phyloP scores from a whole-genome alignment of 1,139 yeast species.

The Saccharomyces hybrid region DNA sequence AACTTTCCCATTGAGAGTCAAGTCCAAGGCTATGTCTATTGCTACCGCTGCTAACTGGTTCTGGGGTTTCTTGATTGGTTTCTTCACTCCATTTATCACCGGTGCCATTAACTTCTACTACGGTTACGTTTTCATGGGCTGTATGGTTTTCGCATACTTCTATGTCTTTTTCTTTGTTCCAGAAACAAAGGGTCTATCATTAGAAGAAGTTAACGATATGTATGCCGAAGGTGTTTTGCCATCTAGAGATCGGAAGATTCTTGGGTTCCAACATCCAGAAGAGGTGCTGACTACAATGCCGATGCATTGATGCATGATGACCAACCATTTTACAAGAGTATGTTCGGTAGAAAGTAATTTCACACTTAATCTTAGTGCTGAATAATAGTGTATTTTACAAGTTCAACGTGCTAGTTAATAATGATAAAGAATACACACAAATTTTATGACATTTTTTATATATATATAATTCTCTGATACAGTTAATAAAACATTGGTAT shows the following conservation, averaged over 20 bases:
- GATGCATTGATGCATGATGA: constrained; percentile 13
- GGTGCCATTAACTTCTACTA: constrained; percentile 35
- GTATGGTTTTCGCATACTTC: constrained; percentile 48
- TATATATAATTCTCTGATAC: constrained; percentile 1
- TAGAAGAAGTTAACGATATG: constrained; percentile 65
- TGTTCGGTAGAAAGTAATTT: not conserved
- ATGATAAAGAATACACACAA: not conserved
- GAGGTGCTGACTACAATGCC: constrained; percentile 24
- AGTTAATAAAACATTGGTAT: not conserved
- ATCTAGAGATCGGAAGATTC: no score
- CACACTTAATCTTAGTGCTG: not conserved
- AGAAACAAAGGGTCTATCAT: constrained; percentile 60
- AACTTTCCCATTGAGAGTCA: constrained; percentile 66
- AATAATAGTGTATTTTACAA: not conserved
- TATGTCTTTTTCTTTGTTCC: constrained; percentile 58
- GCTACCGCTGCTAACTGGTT: constrained; percentile 68
- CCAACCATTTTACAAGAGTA: constrained; percentile 4
- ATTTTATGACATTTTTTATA: not conserved
- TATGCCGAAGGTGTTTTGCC: constrained; percentile 36
- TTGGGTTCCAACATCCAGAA: constrained; percentile 27
- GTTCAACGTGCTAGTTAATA: not conserved
- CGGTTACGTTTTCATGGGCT: constrained; percentile 68
- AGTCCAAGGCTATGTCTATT: constrained; percentile 67
- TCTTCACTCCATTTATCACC: constrained; percentile 65
- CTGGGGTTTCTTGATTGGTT: constrained; percentile 66